Percentiles rank a stretch among this genome's conserved stretches.
Evolutionary conservation across 2,329 filamentous ascomycete species (phyloP).

Genomic region (Tolypocladium capitatum): DNA sequence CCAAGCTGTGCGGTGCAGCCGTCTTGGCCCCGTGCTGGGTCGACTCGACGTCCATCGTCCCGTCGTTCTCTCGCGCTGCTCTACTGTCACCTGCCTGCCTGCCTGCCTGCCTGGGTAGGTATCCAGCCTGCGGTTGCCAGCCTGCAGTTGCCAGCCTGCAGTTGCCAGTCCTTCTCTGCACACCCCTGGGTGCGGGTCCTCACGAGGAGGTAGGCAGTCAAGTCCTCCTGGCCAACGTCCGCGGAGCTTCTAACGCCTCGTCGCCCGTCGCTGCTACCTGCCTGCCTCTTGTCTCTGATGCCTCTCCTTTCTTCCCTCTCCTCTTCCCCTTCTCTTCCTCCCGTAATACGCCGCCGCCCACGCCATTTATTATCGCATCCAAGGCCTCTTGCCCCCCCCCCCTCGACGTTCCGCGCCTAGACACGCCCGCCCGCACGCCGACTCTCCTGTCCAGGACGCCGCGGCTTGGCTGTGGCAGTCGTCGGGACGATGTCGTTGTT

Average conservation of each 20-base stretch:
- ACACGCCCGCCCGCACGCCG: background rate
- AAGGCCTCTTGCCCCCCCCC: background rate
- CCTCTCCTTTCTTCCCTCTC: background rate
- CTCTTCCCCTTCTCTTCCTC: background rate
- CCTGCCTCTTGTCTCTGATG: background rate
- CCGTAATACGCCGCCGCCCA: background rate
- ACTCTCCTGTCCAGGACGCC: background rate
- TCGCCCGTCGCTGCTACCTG: slow-evolving; percentile 1
- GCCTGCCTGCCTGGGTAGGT: no score
- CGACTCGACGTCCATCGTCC: no score
- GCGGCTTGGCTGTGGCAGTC: background rate
- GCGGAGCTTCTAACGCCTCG: slow-evolving; percentile 1
- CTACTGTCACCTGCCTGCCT: no score
- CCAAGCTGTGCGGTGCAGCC: background rate
- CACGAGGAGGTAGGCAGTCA: no score
- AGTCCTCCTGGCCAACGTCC: background rate
- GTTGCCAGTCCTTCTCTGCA: background rate
- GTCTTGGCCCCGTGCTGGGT: no score
- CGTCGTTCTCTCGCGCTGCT: no score
- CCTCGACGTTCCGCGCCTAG: background rate
- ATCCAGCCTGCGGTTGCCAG: no score
- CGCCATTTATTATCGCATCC: background rate
- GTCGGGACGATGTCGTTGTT: slow-evolving; percentile 34
- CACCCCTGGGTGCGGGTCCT: background rate
- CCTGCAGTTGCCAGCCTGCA: no score